phyloP scores from a whole-genome alignment of 2,329 filamentous ascomycete species.

The Colletotrichum magnum region DNA sequence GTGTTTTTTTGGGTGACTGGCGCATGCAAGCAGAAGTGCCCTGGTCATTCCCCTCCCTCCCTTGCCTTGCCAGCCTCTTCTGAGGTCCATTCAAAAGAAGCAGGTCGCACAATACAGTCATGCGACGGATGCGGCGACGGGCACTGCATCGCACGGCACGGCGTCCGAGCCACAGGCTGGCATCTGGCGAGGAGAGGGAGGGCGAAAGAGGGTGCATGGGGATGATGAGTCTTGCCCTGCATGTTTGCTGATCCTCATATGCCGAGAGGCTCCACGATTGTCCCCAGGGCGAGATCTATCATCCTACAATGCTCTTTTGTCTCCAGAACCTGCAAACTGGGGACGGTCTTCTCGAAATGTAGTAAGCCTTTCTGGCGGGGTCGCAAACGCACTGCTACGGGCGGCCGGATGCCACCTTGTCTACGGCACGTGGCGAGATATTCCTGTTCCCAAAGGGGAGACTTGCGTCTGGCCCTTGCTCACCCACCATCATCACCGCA shows the following conservation, averaged over 20 bases:
- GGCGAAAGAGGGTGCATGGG: not conserved
- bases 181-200: no score
- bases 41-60: no score
- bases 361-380: not conserved
- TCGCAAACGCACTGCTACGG: not conserved
- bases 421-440: conserved; percentile 5
- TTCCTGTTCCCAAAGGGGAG: not conserved
- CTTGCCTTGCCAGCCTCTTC: not conserved
- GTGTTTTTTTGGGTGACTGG: not conserved
- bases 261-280: not conserved
- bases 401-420: not conserved
- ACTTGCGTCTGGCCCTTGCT: not conserved
- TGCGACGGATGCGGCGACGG: not conserved
- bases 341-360: not conserved
- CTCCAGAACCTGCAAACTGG: not conserved
- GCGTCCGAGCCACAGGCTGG: no score
- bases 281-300: not conserved
- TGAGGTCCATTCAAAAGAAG: not conserved
- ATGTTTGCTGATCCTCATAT: no score
- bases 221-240: not conserved
- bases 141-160: no score
- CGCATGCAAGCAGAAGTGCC: conserved; percentile 13
- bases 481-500: no score
- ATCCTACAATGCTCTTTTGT: not conserved
- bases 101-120: conserved; percentile 6